Percentiles rank a stretch among this genome's conserved stretches.
phyloP scores from a whole-genome alignment of 768 basidiomycete species.

The Kwoniella dejecticola region DNA sequence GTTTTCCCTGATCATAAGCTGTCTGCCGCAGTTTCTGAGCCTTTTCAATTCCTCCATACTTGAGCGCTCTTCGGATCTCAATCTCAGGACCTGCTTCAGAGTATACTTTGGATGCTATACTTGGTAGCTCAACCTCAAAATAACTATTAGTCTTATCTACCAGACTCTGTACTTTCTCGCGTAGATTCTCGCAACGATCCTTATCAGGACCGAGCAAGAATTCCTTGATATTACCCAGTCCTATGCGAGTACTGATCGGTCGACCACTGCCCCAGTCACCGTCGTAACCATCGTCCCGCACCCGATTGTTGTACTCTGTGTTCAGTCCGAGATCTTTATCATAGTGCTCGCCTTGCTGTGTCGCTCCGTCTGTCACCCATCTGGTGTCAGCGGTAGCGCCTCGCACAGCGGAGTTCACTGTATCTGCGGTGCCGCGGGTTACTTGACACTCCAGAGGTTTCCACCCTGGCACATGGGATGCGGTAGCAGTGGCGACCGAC shows the following conservation, averaged over 20 bases:
- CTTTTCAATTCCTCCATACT: too few relatives aligned
- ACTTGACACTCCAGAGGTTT: background rate
- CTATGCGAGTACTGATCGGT: too few relatives aligned
- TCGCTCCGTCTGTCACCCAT: background rate
- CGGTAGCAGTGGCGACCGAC: background rate
- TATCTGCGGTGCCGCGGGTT: background rate
- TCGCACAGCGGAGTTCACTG: background rate
- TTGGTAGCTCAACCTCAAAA: background rate
- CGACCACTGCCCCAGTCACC: too few relatives aligned
- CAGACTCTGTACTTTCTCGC: background rate
- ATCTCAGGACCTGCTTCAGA: background rate
- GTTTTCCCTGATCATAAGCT: background rate
- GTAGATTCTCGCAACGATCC: background rate
- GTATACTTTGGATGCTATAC: background rate
- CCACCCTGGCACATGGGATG: background rate
- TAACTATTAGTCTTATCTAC: background rate
- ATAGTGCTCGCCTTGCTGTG: too few relatives aligned
- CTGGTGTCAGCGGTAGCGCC: background rate
- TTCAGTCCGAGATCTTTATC: too few relatives aligned
- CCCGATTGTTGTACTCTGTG: too few relatives aligned
- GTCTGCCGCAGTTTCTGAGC: too few relatives aligned
- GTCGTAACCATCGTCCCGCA: too few relatives aligned
- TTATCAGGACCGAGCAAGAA: background rate
- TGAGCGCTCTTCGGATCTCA: too few relatives aligned
- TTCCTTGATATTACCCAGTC: too few relatives aligned